Conservation (phyloP, 805 yeast genomes). For the Starmerella bombicola region DNA sequence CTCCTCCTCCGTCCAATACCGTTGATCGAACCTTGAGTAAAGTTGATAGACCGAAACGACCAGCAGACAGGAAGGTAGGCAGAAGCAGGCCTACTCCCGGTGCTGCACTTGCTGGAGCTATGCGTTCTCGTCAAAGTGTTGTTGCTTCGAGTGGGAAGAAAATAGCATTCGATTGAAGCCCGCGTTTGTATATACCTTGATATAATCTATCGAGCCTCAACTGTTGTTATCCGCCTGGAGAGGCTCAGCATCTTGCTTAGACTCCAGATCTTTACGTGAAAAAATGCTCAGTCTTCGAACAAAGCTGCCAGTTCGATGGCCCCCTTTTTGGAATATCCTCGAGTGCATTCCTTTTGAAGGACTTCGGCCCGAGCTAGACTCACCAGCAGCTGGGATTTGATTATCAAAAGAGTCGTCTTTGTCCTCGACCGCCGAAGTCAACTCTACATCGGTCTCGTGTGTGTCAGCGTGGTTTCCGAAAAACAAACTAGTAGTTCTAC, state of each 20-base stretch:
- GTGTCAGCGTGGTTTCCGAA: constrained; percentile 3
- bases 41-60: not conserved
- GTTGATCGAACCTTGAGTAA: not conserved
- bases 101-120: constrained; percentile 76
- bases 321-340: constrained; percentile 7
- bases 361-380: not conserved
- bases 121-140: constrained; percentile 77
- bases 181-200: no score
- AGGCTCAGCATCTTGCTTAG: not conserved
- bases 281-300: constrained; percentile 14
- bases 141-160: constrained; percentile 87
- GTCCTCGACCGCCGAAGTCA: not conserved
- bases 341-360: constrained; percentile 9
- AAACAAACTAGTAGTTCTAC: constrained; percentile 12
- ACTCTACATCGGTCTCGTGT: not conserved
- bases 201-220: constrained; percentile 19
- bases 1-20: not conserved
- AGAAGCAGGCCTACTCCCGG: constrained; percentile 39
- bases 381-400: not conserved
- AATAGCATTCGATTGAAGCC: constrained; percentile 45
- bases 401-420: not conserved
- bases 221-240: not conserved
- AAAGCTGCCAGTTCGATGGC: constrained; percentile 8
- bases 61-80: constrained; percentile 2
- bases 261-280: constrained; percentile 8